phyloP scores from a whole-genome alignment of 805 yeast genomes.

The Metschnikowia chrysomelidarum region DNA sequence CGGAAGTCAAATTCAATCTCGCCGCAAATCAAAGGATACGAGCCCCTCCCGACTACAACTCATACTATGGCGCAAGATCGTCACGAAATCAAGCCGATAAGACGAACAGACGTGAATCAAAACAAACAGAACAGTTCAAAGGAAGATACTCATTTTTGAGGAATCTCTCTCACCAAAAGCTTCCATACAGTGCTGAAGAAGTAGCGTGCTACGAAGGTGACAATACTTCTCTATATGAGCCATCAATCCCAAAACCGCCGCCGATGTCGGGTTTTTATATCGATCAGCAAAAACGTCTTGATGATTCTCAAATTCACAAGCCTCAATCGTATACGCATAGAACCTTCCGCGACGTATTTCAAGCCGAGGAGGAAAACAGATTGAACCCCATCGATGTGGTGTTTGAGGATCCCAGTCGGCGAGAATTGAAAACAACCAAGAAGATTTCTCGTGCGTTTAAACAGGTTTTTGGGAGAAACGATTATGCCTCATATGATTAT shows the following conservation, averaged over 20 bases:
- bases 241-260: conserved; percentile 9
- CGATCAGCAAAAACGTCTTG: conserved; percentile 35
- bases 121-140: no score
- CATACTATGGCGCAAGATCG: no score
- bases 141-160: no score
- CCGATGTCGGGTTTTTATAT: conserved; percentile 33
- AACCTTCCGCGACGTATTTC: conserved; percentile 39
- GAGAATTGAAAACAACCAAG: conserved; percentile 22
- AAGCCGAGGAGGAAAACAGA: conserved; percentile 27
- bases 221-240: conserved; percentile 10
- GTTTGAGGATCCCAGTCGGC: conserved; percentile 27
- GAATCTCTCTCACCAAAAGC: neutral
- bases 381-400: conserved; percentile 42
- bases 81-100: no score
- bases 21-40: no score
- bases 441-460: conserved; percentile 26
- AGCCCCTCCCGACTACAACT: no score
- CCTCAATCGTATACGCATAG: conserved; percentile 39
- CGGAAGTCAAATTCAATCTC: no score
- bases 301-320: conserved; percentile 28
- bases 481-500: conserved; percentile 37
- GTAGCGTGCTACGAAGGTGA: conserved; percentile 2
- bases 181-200: neutral
- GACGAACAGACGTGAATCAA: no score
- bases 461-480: conserved; percentile 28